Percentiles rank a stretch among this genome's conserved stretches.
These are phyloP conservation scores for Termitomyces sp. DNA, from an alignment of 768 basidiomycete genomes.

Conservation along the genomic window DNA sequence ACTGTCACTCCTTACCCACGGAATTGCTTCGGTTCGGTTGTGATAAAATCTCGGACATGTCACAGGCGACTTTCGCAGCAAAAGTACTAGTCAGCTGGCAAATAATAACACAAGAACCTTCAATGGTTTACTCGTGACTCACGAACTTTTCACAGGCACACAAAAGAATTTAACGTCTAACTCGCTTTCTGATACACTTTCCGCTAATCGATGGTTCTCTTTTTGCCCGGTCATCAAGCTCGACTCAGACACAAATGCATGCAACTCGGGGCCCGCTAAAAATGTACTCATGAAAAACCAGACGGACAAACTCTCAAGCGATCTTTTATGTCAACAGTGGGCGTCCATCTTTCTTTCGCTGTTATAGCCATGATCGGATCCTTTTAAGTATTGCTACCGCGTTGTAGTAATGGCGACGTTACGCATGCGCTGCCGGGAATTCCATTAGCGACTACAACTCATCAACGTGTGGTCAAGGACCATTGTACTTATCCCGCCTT, in stretches of 20 bases:
- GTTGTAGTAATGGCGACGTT: slow-evolving; percentile 1
- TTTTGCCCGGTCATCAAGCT: neutral
- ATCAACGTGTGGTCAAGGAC: slow-evolving; percentile 8
- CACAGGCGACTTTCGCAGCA: slow-evolving; percentile 8
- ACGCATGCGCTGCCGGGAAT: slow-evolving; percentile 8
- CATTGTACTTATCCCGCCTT: neutral
- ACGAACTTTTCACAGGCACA: slow-evolving; percentile 9
- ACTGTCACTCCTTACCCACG: neutral
- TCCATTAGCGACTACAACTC: slow-evolving; percentile 3
- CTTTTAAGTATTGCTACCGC: neutral
- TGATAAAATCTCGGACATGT: neutral
- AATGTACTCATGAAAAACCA: neutral
- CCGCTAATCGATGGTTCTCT: neutral
- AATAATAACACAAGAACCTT: neutral
- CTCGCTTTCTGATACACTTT: slow-evolving; percentile 11
- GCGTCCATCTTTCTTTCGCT: neutral
- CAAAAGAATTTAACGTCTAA: slow-evolving; percentile 4
- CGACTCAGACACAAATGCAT: neutral
- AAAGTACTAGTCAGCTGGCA: neutral
- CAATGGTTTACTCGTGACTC: neutral
- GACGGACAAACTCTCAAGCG: too few species aligned
- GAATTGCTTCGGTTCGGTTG: slow-evolving; percentile 1
- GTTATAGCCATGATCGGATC: neutral
- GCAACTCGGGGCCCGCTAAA: neutral
- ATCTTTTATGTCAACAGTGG: neutral